Evolutionary conservation across 768 basidiomycete species (phyloP), one percentile per base, ranked within the genome.

Genomic region (Lactarius sp.): DNA sequence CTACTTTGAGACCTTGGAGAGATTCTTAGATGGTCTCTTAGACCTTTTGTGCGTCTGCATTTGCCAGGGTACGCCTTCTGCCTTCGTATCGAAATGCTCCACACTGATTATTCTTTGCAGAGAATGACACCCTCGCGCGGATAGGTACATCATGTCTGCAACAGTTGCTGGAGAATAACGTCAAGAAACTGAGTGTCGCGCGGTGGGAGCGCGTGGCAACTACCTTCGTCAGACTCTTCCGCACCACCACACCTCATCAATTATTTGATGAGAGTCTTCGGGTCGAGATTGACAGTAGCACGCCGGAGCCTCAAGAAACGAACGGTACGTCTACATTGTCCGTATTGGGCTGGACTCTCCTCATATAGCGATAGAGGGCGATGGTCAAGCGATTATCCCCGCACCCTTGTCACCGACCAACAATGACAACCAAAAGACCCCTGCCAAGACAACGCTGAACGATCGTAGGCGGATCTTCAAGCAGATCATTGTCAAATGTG

Each of bases 401-500:
- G 92, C 95, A 6, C 95, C 96, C 9, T 80, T 98, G 41, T 89
- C 90, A 27, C 88, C 92, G 4, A 80, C 83, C n/a, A 79, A 77
- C 61, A 69, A 69, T 14, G 86, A 88, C 62, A 77, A 79, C 50
- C 73, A 77, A 12, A 80, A 76, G 61, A 67, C 75, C 8, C 82
- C 81, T 66, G 71, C 76, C 10, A 80, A 81, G 65, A 76, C 83
- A n/a, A 83, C 86, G 6, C 75, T 85, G 50, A 79, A 77, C 56
- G 89, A 90, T 68, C 87, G 94, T 59, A 85, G 92, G 51, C 83
- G 87, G 49, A 84, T 92, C 60, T 99, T 99, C 85, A 91, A 94
- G 73, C 97, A 98, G 74, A 98, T 99, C 76, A 98, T 99, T 65
- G 94, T 98, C 68, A 98, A 98, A 88, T 99, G 97, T 74, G 97